Evolutionary conservation across 345 rosid genomes (phyloP).

Genomic region (Cardamine resedifolia): DNA sequence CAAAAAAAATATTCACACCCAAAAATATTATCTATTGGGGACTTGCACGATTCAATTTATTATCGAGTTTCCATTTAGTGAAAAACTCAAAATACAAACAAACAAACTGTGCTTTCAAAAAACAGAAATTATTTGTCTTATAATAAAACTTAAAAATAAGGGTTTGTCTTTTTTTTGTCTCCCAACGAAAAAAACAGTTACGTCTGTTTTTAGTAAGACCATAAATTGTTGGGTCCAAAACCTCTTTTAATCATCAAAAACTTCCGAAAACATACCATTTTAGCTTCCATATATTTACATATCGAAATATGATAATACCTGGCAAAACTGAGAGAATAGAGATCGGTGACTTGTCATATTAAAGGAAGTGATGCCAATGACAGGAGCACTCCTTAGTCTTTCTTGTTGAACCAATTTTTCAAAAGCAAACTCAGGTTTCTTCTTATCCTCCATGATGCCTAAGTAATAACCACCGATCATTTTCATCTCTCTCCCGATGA

Average conservation of each 20-base stretch:
- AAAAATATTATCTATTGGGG: background rate
- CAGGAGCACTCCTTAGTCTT: conserved; percentile 10
- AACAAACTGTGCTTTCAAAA: background rate
- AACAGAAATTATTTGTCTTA: background rate
- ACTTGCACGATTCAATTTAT: background rate
- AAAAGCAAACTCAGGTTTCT: conserved; percentile 10
- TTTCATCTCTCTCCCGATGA: conserved; percentile 54
- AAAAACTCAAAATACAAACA: background rate
- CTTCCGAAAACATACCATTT: background rate
- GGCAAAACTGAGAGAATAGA: conserved; percentile 48
- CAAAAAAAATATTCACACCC: too few species aligned
- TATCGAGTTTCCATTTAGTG: background rate
- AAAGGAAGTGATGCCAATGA: conserved; percentile 50
- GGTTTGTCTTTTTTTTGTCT: background rate
- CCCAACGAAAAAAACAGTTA: background rate
- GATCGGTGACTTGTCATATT: conserved; percentile 39
- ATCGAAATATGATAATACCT: conserved; percentile 36
- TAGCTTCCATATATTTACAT: background rate
- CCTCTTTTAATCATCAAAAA: background rate
- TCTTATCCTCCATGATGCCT: conserved; percentile 49
- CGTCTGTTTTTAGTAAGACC: background rate
- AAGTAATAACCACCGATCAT: conserved; percentile 46
- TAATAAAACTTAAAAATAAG: background rate
- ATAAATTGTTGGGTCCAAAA: background rate
- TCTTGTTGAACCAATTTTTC: conserved; percentile 26